phyloP scores from a whole-genome alignment of 139 green algal species.

The Mesotaenium endlicherianum region DNA sequence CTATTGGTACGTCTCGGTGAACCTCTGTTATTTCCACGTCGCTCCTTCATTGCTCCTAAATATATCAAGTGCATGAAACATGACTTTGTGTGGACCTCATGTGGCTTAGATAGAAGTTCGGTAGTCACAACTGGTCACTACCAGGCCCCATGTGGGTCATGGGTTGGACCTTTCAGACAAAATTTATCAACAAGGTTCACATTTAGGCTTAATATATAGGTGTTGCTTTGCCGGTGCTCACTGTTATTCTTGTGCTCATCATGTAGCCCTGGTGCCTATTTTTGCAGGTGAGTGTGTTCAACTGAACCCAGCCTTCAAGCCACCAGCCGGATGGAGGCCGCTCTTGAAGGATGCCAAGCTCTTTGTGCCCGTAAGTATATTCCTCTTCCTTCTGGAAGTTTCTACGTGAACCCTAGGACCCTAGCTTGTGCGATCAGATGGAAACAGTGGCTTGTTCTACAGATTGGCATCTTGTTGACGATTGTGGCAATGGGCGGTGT shows the following conservation, averaged over 20 bases:
- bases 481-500: too few relatives aligned
- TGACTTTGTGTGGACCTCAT: background rate
- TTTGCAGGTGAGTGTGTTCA: constrained; percentile 44
- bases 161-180: background rate
- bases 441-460: too few relatives aligned
- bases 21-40: background rate
- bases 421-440: too few relatives aligned
- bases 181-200: background rate
- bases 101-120: background rate
- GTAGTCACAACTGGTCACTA: background rate
- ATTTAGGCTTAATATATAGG: background rate
- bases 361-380: constrained; percentile 52
- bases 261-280: constrained; percentile 10
- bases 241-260: background rate
- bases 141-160: background rate
- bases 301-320: constrained; percentile 49
- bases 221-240: background rate
- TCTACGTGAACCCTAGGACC: too few relatives aligned
- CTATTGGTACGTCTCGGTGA: constrained; percentile 26
- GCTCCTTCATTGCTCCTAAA: background rate
- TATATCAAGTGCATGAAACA: too few relatives aligned
- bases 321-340: constrained; percentile 42
- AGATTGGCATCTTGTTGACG: too few relatives aligned
- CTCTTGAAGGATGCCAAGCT: constrained; percentile 52
- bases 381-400: too few relatives aligned